Conservation (phyloP, 2,329 filamentous ascomycete genomes). For the Hortaea werneckii region DNA sequence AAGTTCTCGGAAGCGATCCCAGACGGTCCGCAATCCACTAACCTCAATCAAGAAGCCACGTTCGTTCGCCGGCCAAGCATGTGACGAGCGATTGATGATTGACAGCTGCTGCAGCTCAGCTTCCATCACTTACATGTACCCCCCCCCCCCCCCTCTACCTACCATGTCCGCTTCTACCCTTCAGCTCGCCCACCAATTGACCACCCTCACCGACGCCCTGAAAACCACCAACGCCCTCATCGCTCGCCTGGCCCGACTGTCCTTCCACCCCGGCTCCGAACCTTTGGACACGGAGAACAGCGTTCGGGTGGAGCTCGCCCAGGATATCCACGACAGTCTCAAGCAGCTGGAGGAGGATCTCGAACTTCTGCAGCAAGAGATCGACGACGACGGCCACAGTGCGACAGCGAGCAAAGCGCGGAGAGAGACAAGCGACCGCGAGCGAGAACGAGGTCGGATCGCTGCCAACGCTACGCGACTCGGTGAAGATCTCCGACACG, state of each 20-base stretch:
- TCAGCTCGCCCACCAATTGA: conserved; percentile 16
- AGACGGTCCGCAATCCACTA: too few species aligned
- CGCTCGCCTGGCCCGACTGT: conserved; percentile 48
- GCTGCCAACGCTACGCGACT: conserved; percentile 57
- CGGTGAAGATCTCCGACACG: conserved; percentile 58
- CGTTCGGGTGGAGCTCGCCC: conserved; percentile 59
- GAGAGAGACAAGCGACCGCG: conserved; percentile 42
- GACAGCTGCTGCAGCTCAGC: too few species aligned
- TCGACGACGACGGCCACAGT: conserved; percentile 54
- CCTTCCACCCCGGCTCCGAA: conserved; percentile 52
- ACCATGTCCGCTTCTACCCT: too few species aligned
- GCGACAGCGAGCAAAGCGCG: conserved; percentile 16
- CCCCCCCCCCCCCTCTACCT: too few species aligned
- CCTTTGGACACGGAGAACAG: conserved; percentile 43
- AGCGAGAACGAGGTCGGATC: conserved; percentile 49
- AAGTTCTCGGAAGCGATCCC: too few species aligned
- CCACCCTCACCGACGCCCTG: conserved; percentile 41
- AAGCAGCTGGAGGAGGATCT: conserved; percentile 75
- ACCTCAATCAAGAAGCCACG: too few species aligned
- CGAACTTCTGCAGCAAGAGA: conserved; percentile 68
- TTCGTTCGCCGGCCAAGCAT: too few species aligned
- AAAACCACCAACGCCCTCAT: conserved; percentile 46
- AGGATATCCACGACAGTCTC: conserved; percentile 69
- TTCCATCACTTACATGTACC: too few species aligned
- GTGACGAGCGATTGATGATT: too few species aligned